A percentile compares a stretch with the other conserved stretches of the same genome.
These are phyloP conservation scores for Scalesia atractyloides DNA, from an alignment of 129 eudicot genomes.

Conservation along the genomic window DNA sequence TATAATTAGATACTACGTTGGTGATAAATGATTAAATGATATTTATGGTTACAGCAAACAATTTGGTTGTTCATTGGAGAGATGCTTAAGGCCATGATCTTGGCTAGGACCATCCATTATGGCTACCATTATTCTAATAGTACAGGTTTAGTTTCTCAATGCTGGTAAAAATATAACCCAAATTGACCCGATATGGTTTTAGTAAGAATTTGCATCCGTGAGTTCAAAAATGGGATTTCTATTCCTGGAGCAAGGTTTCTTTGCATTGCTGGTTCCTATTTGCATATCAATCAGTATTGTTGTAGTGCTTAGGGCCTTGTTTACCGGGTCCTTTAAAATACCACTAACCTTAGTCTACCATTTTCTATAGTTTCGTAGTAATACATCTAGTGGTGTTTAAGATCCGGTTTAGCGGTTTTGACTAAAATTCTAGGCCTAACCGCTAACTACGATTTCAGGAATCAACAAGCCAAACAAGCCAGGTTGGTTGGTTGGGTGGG, in stretches of 20 bases:
- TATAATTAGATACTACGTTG: conserved; percentile 15
- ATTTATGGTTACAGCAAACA: conserved; percentile 71
- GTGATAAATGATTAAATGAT: not conserved
- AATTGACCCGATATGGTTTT: too few species aligned
- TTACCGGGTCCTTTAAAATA: conserved; percentile 56
- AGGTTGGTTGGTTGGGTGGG: too few species aligned
- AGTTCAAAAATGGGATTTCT: conserved; percentile 91
- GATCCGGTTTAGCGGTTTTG: too few species aligned
- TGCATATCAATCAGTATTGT: conserved; percentile 75
- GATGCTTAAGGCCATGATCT: conserved; percentile 75
- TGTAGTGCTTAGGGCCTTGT: conserved; percentile 91
- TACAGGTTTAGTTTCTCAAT: conserved; percentile 56
- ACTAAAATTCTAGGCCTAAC: too few species aligned
- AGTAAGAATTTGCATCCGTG: conserved; percentile 59
- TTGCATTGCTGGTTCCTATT: conserved; percentile 71
- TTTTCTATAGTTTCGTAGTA: too few species aligned
- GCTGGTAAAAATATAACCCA: too few species aligned
- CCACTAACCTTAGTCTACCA: not conserved
- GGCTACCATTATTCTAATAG: conserved; percentile 81
- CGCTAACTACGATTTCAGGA: too few species aligned
- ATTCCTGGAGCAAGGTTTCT: conserved; percentile 83
- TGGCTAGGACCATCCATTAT: conserved; percentile 87
- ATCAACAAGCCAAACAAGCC: too few species aligned
- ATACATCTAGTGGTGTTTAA: too few species aligned
- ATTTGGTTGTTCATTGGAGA: conserved; percentile 76